Base-by-base conservation (phyloP, 2,329 filamentous ascomycete species). In the Paraphoma sp. region DNA sequence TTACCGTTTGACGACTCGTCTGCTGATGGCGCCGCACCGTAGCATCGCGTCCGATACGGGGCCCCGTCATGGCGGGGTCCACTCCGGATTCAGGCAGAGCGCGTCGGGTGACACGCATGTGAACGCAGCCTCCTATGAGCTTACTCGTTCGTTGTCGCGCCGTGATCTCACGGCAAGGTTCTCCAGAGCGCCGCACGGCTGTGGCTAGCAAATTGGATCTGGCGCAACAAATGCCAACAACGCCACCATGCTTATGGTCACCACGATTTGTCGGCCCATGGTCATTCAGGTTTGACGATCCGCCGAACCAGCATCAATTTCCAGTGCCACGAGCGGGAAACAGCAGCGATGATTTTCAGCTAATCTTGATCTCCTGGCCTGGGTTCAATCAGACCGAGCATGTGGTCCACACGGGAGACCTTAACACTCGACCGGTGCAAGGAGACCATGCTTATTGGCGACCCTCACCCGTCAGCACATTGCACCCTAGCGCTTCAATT, bases 131-230 rank as follows among this genome's bases (percentile, higher is more conserved):
- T 45, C 46, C 14, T 43, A 31, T 47, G 42, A 56, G 57, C 58
- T 57, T 56, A 69, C 64, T 66, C 54, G 64, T 43, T 59, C 47
- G 54, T 44, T 61, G 60, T 60, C 56, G 60, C 48, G 33, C 58
- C 56, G 54, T 8, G 23, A 45, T 23, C 45, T 51, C 55, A 48
- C n/a, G 51, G 54, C 67, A 70, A 57, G 69, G 65, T 70, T 71
- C 69, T 72, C 70, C 67, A 70, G 65, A 72, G 53, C 59, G 62
- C 62, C 60, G 59, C 66, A 65, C 69, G 67, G 70, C 45, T 72
- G 65, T 70, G 67, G 68, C 69, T 54, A 62, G 57, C 60, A 54
- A 67, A 63, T 59, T 43, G 62, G 63, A 56, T 64, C 56, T 51
- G 66, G 63, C 48, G 61, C 53, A 51, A 59, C 52, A 63, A 23